These are phyloP conservation scores for Arachnopeziza araneosa DNA, from an alignment of 2,329 filamentous ascomycete species.

Conservation along the genomic window DNA sequence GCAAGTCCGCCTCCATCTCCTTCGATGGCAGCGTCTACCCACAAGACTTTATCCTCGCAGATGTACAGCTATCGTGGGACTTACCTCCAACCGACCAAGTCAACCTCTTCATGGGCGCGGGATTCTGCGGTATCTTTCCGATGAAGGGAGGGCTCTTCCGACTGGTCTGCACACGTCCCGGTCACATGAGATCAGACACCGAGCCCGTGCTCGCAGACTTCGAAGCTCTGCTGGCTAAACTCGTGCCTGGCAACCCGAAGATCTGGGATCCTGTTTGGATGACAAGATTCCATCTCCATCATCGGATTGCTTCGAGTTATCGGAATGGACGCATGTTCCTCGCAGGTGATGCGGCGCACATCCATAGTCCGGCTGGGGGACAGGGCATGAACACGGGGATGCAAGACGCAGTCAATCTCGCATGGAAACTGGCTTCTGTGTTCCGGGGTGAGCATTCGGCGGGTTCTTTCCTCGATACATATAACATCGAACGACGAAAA, in stretches of 20 bases:
- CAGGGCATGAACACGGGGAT: constrained; percentile 53
- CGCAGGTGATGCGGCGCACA: constrained; percentile 48
- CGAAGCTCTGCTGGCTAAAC: constrained; percentile 25
- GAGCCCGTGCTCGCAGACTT: constrained; percentile 32
- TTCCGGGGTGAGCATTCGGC: constrained; percentile 58
- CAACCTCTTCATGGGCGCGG: constrained; percentile 29
- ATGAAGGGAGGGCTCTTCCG: constrained; percentile 25
- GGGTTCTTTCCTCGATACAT: constrained; percentile 47
- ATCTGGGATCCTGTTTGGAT: constrained; percentile 35
- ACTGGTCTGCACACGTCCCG: constrained; percentile 22
- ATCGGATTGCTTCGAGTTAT: constrained; percentile 38
- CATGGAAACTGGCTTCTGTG: constrained; percentile 47
- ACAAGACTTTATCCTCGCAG: constrained; percentile 40
- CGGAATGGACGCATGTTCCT: constrained; percentile 45
- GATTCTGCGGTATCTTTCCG: constrained; percentile 34
- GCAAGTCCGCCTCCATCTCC: constrained; percentile 34
- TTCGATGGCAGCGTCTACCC: constrained; percentile 39
- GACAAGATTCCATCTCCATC: constrained; percentile 41
- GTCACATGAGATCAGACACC: constrained; percentile 5
- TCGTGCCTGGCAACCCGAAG: constrained; percentile 23
- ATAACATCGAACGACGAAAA: constrained; percentile 53
- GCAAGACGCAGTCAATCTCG: constrained; percentile 56
- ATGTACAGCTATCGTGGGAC: constrained; percentile 31
- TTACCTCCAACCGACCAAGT: not conserved
- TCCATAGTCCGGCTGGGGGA: constrained; percentile 56